Conservation (phyloP, 495 filamentous ascomycete genomes). For the Xylaria grammica region DNA sequence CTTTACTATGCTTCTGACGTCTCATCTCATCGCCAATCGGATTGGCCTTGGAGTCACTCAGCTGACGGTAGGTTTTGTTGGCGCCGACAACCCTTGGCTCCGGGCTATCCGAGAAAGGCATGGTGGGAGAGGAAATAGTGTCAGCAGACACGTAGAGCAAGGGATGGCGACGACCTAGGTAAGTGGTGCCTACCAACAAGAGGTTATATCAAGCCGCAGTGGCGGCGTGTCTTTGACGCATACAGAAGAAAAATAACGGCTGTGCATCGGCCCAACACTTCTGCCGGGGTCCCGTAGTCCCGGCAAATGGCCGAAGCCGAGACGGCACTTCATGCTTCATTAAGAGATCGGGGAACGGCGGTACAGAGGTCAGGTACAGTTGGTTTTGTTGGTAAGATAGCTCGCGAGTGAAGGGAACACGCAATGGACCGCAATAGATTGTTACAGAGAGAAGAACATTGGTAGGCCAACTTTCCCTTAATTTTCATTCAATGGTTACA, state of each 20-base stretch:
- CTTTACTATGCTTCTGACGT: neutral
- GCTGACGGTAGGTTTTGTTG: slow-evolving; percentile 5
- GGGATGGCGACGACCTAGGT: no score
- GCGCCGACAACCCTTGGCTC: neutral
- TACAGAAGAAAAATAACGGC: neutral
- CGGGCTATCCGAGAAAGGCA: slow-evolving; percentile 1
- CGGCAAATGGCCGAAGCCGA: neutral
- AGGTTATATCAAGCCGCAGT: neutral
- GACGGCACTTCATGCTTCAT: neutral
- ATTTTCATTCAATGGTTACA: neutral
- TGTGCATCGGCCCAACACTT: neutral
- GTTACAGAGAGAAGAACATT: no score
- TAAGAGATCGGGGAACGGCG: slow-evolving; percentile 9
- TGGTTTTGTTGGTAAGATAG: neutral
- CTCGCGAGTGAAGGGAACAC: neutral
- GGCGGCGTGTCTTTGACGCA: neutral
- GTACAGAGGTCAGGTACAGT: no score
- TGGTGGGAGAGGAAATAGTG: neutral
- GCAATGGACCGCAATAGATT: no score
- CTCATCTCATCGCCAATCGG: neutral
- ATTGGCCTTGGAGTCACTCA: neutral
- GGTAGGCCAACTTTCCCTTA: no score
- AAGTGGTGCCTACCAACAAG: slow-evolving; percentile 6
- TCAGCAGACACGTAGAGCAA: slow-evolving; percentile 4
- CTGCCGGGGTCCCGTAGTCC: neutral